Base-by-base conservation (phyloP, 2,329 filamentous ascomycete species). In the Clarireedia paspali region DNA sequence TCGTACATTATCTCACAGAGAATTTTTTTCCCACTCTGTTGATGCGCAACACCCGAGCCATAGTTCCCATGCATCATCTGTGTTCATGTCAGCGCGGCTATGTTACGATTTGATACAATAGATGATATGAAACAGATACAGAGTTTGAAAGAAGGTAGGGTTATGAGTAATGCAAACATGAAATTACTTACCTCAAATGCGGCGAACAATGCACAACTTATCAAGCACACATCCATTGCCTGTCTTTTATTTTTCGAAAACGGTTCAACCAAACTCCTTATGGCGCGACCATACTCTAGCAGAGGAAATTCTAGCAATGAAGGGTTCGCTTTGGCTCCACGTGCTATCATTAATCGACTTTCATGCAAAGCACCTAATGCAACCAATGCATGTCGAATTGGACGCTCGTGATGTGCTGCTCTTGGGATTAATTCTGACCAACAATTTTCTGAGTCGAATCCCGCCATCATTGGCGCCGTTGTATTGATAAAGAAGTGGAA, bases 11-110 rank as follows among this genome's bases (percentile, higher is more conserved):
- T 54, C 38, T 63, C 62, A 20, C 57, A 53, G 12, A 64, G 45
- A 4, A 64, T 63, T 45, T 62, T 63, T 6, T 42, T 53, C 5
- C 62, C 62, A 40, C 61, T 63, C 47, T 60, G 50, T 10, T 63
- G 17, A 39, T 64, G 62, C 17, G 60, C 53, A 7, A 61, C 57
- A 5, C 61, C 63, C 12, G 55, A 38, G 6, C 60, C 59, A 40
- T 60, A 60, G 23, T 55, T 63, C 7, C 59, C 57, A 55, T 61
- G 62, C 46, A 64, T 62, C 15, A 57, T 61, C 57, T 62, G 30
- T 39, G 12, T 17, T 40, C 7, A 5, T 20, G 10, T 54, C 17
- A 54, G 46, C 12, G 10, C 23, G 2, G 34, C 36, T 27, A n/a
- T 26, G 2, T 30, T 4, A 10, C 20, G 23, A 4, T 24, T 26